Conservation (phyloP, 2,329 filamentous ascomycete genomes). For the Coniosporium tulheliwenetii region DNA sequence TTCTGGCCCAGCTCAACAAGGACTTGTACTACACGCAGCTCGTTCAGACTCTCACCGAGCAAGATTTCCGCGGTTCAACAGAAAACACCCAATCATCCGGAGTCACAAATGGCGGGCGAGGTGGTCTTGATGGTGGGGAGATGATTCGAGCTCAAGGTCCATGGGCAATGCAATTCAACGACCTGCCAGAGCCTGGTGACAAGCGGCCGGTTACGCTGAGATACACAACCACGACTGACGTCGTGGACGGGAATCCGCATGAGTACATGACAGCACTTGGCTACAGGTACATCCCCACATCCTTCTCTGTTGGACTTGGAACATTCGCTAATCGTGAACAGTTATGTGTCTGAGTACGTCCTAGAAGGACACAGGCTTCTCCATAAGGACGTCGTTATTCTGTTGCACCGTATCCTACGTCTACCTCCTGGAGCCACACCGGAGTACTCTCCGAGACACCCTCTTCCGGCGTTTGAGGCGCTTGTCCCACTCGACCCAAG, state of each 20-base stretch:
- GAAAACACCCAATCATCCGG: constrained; percentile 3
- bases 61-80: neutral
- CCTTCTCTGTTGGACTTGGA: neutral
- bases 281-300: constrained; percentile 30
- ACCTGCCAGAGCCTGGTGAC: constrained; percentile 28
- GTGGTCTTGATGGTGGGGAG: neutral
- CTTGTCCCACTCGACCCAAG: constrained; percentile 38
- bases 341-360: constrained; percentile 41
- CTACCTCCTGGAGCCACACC: constrained; percentile 23
- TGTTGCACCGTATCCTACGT: constrained; percentile 37
- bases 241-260: constrained; percentile 34
- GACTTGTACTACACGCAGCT: constrained; percentile 39
- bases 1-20: neutral
- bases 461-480: constrained; percentile 26
- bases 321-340: constrained; percentile 16
- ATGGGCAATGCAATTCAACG: constrained; percentile 24
- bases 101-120: constrained; percentile 6
- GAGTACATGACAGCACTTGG: constrained; percentile 35
- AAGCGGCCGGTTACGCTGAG: constrained; percentile 38
- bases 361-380: constrained; percentile 42
- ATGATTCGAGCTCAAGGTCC: neutral
- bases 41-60: constrained; percentile 16
- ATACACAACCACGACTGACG: constrained; percentile 30
- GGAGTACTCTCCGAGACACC: constrained; percentile 14
- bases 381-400: constrained; percentile 39